phyloP scores from a whole-genome alignment of 2,329 filamentous ascomycete species.

The Zymoseptoria ardabiliae region DNA sequence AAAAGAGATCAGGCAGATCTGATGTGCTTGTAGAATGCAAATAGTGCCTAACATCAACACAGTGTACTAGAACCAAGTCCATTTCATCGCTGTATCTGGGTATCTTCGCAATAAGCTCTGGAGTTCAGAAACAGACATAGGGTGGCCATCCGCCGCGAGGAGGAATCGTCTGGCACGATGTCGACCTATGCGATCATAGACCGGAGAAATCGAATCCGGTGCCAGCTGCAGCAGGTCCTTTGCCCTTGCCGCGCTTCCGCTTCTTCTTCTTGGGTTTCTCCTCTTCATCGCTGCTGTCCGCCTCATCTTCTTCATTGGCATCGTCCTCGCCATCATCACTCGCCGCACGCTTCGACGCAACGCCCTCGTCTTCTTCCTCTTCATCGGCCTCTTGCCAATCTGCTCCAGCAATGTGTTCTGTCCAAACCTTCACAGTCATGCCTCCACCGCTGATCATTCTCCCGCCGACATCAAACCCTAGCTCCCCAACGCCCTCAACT shows the following conservation, averaged over 20 bases:
- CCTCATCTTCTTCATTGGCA: conserved; percentile 26
- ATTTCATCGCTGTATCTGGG: background rate
- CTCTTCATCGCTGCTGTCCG: conserved; percentile 41
- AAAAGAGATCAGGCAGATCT: conserved; percentile 81
- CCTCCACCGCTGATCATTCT: conserved; percentile 88
- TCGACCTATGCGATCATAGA: conserved; percentile 5
- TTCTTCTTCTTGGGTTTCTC: conserved; percentile 37
- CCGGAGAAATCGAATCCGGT: conserved; percentile 24
- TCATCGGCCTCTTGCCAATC: conserved; percentile 45
- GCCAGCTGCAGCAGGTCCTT: conserved; percentile 10
- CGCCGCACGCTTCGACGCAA: conserved; percentile 34
- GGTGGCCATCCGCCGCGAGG: background rate
- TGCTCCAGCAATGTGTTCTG: conserved; percentile 55
- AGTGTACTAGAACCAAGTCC: too few relatives aligned
- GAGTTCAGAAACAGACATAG: background rate
- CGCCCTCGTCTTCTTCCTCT: conserved; percentile 23
- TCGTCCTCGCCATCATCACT: conserved; percentile 41
- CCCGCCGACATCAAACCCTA: conserved; percentile 78
- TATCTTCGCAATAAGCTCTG: background rate
- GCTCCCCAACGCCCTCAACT: conserved; percentile 71
- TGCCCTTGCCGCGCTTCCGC: conserved; percentile 32
- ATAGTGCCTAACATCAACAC: too few relatives aligned
- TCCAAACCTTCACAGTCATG: conserved; percentile 81
- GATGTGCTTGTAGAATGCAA: background rate
- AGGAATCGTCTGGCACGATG: background rate